Conservation (phyloP, 768 basidiomycete genomes). For the Psilocybe cyanescens region DNA sequence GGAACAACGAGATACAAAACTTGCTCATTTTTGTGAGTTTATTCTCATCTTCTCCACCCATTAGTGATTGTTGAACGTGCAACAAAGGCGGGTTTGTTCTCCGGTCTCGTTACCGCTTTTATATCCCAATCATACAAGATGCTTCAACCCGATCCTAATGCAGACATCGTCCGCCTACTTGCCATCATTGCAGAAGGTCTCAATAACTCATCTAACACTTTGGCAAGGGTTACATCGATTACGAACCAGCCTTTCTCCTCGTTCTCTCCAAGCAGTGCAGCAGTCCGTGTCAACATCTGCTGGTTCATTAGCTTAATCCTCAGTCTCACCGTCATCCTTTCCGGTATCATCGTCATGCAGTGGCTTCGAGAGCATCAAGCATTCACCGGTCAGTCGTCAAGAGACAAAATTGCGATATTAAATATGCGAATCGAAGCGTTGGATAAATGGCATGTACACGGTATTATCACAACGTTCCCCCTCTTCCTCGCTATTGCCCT, state of each 20-base stretch:
- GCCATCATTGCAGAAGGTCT: not conserved
- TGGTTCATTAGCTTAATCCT: conserved; percentile 8
- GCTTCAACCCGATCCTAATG: conserved; percentile 3
- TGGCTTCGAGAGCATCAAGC: conserved; percentile 3
- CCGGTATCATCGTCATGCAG: conserved; percentile 2
- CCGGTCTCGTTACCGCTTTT: not conserved
- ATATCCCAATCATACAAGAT: conserved; percentile 1
- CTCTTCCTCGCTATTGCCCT: not conserved
- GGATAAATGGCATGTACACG: not conserved
- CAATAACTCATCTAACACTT: not conserved
- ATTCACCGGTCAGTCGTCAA: not conserved
- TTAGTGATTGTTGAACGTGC: not conserved
- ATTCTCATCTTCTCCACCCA: not conserved
- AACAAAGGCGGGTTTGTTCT: conserved; percentile 7
- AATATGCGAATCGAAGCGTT: not conserved
- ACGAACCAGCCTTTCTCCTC: not conserved
- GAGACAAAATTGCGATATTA: not conserved
- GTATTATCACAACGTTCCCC: not conserved
- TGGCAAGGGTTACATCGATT: not conserved
- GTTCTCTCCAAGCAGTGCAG: not conserved
- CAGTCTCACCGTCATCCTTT: conserved; percentile 4
- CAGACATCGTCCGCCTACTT: not conserved
- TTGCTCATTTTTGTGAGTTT: conserved; percentile 5
- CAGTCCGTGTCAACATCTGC: conserved; percentile 4
- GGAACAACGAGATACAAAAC: conserved; percentile 2